Evolutionary conservation across 306 rosid genomes (phyloP), one percentile per base, ranked within the genome.

Genomic region (Vigna reflexopilosa): DNA sequence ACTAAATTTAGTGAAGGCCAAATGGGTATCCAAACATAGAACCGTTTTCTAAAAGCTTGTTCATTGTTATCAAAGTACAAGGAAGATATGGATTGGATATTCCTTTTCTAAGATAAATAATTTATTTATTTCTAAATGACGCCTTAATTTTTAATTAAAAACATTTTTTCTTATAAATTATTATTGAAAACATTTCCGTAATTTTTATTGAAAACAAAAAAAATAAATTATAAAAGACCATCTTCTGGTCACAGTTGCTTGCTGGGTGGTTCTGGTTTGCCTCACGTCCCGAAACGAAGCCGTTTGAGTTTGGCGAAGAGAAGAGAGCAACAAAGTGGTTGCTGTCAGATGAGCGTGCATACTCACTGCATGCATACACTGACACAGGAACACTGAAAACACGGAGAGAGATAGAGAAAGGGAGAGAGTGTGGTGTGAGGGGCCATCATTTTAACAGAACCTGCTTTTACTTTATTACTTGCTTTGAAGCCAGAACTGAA

Each of bases 271-370:
- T 55, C 30, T 55, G 16, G 62, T 22, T 57, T 24, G n/a, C 16
- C 4, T 22, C 4, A 24, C 32, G 62, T 55, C 32, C 15, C 32
- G 30, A 20, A 20, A 55, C 19, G 67, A 61, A 61, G 38, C 42
- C 44, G 50, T 10, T 49, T 87, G 73, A 76, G 51, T 77, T 65
- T 66, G 56, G 70, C 28, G 26, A 73, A 68, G 84, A 88, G 77
- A 19, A 68, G 84, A 88, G 77, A 19, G 83, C 88, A 85, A 65
- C 83, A 87, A 85, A 89, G 86, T 81, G 34, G 79, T 42, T 49
- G 20, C 4, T 89, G 88, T 87, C 91, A 89, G 89, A 79, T 47
- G 80, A 79, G 93, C 93, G 88, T 89, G 72, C 72, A 63, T 57
- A 9, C 59, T 73, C 32, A 76, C 32, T 45, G 69, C 79, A 71